Base-by-base conservation (phyloP, 1,139 yeast species). In the Hemisphaericaspora subhashii region DNA sequence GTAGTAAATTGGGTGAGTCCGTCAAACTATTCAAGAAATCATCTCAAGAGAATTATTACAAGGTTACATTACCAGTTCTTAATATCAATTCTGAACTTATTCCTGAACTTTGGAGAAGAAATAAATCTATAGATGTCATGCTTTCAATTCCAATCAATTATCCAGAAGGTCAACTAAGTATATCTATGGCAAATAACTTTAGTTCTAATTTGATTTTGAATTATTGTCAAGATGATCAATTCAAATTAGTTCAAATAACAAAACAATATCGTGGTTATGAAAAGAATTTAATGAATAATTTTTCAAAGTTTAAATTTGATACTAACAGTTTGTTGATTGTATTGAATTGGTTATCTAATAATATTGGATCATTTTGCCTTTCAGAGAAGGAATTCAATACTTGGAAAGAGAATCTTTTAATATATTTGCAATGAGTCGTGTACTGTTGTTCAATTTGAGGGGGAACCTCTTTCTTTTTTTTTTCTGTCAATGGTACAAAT, bases 261-360 rank as follows among this genome's bases (percentile, higher is more conserved):
- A 49, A 53, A 22, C 43, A 52, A 20, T 52, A 52, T 30, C 52
- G 48, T 38, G 46, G 37, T 21, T 44, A 50, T 18, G 72, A 66
- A 40, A 45, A 42, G 34, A 60, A 58, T 31, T 46, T 67, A 18
- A 42, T 47, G 2, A 23, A 41, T 8, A 62, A 66, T 41, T 54
- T 61, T 16, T 45, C 45, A 21, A 34, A 32, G 5, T 50, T 44
- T 30, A 40, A 45, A 9, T 55, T 56, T 41, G 47, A 44, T 1
- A 37, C 50, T 8, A 34, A 44, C 4, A 54, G 46, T 41, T 47
- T 66, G 16, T 53, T 64, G 12, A 47, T 49, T 10, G 47, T 50
- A 10, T 42, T 66, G 32, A 67, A 66, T 44, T 63, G 62, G 51
- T 42, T 67, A 17, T 48, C 55, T 5, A 64, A 63, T 36, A 55